phyloP scores from a whole-genome alignment of 2,329 filamentous ascomycete species.

The Pseudogymnoascus sp. region DNA sequence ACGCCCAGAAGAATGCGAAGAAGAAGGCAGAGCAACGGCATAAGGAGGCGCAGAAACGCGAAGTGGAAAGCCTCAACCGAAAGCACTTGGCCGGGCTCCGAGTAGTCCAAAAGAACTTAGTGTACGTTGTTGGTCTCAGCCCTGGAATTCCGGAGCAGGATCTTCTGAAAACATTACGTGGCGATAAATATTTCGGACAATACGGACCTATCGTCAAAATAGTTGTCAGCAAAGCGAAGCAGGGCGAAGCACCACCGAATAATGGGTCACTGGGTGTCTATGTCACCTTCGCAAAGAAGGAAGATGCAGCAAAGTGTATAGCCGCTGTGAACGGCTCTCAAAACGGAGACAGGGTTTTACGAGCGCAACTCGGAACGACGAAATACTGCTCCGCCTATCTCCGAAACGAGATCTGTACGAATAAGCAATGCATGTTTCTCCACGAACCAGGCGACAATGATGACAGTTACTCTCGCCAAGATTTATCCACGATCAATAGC shows the following conservation, averaged over 20 bases:
- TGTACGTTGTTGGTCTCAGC: constrained; percentile 92
- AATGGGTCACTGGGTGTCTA: constrained; percentile 93
- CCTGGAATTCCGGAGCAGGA: constrained; percentile 90
- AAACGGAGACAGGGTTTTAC: constrained; percentile 79
- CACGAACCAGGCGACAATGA: constrained; percentile 98
- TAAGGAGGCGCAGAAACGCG: constrained; percentile 92
- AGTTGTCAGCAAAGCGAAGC: constrained; percentile 83
- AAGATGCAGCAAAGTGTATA: constrained; percentile 86
- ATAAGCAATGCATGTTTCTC: constrained; percentile 94
- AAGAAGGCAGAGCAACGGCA: constrained; percentile 79
- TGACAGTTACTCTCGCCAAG: constrained; percentile 90
- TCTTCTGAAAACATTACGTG: constrained; percentile 80
- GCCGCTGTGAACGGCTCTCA: constrained; percentile 84
- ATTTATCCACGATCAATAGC: constrained; percentile 90
- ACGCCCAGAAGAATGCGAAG: constrained; percentile 85
- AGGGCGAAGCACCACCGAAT: constrained; percentile 54
- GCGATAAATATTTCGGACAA: constrained; percentile 91
- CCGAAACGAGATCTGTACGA: constrained; percentile 87
- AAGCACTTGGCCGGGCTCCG: constrained; percentile 94
- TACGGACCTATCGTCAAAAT: constrained; percentile 99
- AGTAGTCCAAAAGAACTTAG: constrained; percentile 96
- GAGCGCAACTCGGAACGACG: constrained; percentile 78
- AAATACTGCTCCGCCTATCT: constrained; percentile 98
- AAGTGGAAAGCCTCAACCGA: constrained; percentile 89
- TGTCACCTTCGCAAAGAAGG: constrained; percentile 91